These are phyloP conservation scores for Lantana camara DNA, from an alignment of 257 asterid genomes.

Conservation along the genomic window DNA sequence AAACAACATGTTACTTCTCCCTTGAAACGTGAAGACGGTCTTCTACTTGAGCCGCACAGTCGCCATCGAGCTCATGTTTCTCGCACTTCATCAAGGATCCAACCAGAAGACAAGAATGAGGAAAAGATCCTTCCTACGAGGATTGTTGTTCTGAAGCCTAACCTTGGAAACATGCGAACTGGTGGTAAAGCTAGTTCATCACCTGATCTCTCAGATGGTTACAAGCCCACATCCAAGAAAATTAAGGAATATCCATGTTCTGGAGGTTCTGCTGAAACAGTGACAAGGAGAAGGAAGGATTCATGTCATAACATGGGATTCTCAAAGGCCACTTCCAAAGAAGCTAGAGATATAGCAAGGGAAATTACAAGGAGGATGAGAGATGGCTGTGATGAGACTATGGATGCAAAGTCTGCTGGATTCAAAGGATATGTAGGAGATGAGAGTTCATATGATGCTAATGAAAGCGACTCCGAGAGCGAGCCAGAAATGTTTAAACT, in stretches of 20 bases:
- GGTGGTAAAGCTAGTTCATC: conserved; percentile 43
- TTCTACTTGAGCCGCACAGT: conserved; percentile 56
- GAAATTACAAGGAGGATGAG: conserved; percentile 64
- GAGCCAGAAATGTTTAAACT: conserved; percentile 47
- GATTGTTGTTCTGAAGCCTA: conserved; percentile 85
- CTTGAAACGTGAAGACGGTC: conserved; percentile 72
- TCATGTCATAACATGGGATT: conserved; percentile 39
- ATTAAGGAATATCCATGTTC: conserved; percentile 34
- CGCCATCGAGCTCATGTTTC: conserved; percentile 41
- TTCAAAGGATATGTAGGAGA: conserved; percentile 85
- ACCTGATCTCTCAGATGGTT: conserved; percentile 37
- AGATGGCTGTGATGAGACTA: conserved; percentile 44
- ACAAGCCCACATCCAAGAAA: conserved; percentile 39
- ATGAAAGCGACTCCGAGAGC: conserved; percentile 74
- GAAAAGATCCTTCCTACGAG: conserved; percentile 60
- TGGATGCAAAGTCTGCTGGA: conserved; percentile 39
- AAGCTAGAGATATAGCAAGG: conserved; percentile 69
- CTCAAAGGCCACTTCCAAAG: conserved; percentile 47
- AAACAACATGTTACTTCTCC: conserved; percentile 37
- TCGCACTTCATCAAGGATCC: conserved; percentile 43
- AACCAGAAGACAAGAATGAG: conserved; percentile 38
- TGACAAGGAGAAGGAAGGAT: conserved; percentile 36
- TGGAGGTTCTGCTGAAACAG: conserved; percentile 39
- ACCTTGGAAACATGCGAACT: conserved; percentile 48
- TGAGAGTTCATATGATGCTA: conserved; percentile 76